Evolutionary conservation across 106 monocot species (phyloP), one percentile per base, ranked within the genome.

Genomic region (Apostasia shenzhenica): DNA sequence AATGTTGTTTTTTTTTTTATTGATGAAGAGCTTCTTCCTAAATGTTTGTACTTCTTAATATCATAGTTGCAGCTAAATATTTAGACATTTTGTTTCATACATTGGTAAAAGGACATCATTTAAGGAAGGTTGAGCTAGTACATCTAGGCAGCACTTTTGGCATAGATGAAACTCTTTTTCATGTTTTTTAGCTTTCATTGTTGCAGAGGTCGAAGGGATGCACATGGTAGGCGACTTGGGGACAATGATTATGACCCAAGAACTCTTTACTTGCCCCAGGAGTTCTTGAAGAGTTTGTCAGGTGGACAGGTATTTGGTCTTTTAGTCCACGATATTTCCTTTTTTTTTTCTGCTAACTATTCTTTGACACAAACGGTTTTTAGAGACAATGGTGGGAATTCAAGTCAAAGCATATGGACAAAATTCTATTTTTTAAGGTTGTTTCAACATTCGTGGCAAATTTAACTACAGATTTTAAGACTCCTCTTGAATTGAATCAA

Each of bases 301-400:
- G 89, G 89, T 62, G 86, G 84, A 68, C 95, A 97, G 92, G 95
- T 97, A 75, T 11, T 61, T 69, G 8, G 4, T 77, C 48, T 62
- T 72, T 8, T 66, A 44, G 71, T 48, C 26, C 56, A 47, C 3
- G 1, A 11, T 11, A 14, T 41, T 37, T 2, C 10, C 6, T 67
- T 45, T 38, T 41, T 71, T 42, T 51, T 9, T 59, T 26, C 7
- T 80, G 3, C 8, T 45, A 53, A 70, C 61, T 73, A 67, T 55
- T 66, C 41, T 50, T 26, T 74, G 37, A 11, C 57, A 70, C 76
- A 46, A 42, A 72, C 63, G 40, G 13, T 67, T 39, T 74, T 44
- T 76, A 97, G 95, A 86, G 84, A 78, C 92, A 97, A 83, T 97
- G 95, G 95, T 97, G 95, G 95, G 95, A 92, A 68, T 92, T 97